Base-by-base conservation (phyloP, 148 eudicot species). In the Rhododendron molle region DNA sequence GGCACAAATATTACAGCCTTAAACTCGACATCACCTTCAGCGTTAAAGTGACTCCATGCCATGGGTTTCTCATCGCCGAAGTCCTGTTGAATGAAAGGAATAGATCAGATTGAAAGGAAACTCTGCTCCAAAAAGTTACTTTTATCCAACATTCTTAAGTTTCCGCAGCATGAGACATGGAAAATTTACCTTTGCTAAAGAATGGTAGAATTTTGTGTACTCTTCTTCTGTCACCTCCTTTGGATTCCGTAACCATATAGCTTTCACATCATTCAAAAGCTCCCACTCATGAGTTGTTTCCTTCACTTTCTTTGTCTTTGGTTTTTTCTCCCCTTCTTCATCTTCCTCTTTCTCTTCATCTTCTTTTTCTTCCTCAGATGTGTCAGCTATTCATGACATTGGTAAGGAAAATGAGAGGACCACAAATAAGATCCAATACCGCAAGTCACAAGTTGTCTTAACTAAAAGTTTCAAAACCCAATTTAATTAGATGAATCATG, bases 1-100 rank as follows among this genome's bases (percentile, higher is more conserved):
- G 99, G 99, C 69, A 97, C 96, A 90, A 91, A 97, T 60, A 97
- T 90, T 80, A 97, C 96, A 84, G 99, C 98, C 91, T 95, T 97
- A 90, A 97, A 97, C 89, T 97, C 99, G 74, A 97, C 99, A 92
- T 97, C 99, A 80, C 98, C 99, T 93, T 97, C 99, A 81, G 99
- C 99, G 32, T 72, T 93, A 60, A 97, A 97, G 90, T 97, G 99
- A 89, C 98, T 97, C 99, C 99, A 95, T 32, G 98, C 82, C 84
- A 97, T 74, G 32, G 99, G 99, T 89, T 97, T 97, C 83, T 97
- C 99, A 7, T 95, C 98, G 79, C 94, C 77, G 78, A 97, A 94
- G 88, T 97, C 99, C 99, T 97, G 90, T 47, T 38, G 74, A 47
- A 60, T 50, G 86, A 58, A 90, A 49, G 65, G 14, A 46, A 56